Evolutionary conservation across 192 early-diverging fungal species (phyloP), one percentile per base, ranked within the genome.

Genomic region (Coemansia sp.): DNA sequence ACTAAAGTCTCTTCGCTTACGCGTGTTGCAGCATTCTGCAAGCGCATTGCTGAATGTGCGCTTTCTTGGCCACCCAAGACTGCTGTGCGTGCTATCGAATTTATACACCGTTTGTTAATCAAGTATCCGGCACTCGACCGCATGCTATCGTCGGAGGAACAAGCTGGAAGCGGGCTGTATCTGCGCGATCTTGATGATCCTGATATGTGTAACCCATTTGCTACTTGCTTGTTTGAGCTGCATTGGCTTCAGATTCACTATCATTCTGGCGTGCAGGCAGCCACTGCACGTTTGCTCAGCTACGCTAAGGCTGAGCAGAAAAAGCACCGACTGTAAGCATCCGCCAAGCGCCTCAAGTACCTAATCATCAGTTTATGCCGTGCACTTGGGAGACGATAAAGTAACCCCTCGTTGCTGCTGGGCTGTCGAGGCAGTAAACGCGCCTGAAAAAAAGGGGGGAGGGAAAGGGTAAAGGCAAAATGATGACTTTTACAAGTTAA

Each of bases 141-240:
- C 47, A 66, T 90, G 48, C 68, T 92, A 7, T 84, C 87, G 48
- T 74, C 84, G 23, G 88, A 89, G 58, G 88, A 87, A 34, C 80
- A 85, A 49, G 69, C 89, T 50, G 88, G 86, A 53, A 92, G 88
- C 55, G 96, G 95, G 56, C 76, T 94, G 34, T 97, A 96, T 65
- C 56, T 86, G 26, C 84, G 86, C 30, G 74, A 88, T 12, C 69
- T 97, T 58, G 89, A 95, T 66, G 95, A 98, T 62, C 92, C 95
- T 0, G 94, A 98, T 59, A 83, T 97, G 64, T 95, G 92, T 68
- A 98, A 98, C 69, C 93, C 96, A 3, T 94, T 95, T 74, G 92
- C 93, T 3, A 89, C 96, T 4, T 92, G 87, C 70, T 62, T 96
- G 50, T 98, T 89, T 82, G 96, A 98, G 73, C 73, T 95, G 53